phyloP scores from a whole-genome alignment of 768 basidiomycete genomes.

The Lactarius hatsudake region DNA sequence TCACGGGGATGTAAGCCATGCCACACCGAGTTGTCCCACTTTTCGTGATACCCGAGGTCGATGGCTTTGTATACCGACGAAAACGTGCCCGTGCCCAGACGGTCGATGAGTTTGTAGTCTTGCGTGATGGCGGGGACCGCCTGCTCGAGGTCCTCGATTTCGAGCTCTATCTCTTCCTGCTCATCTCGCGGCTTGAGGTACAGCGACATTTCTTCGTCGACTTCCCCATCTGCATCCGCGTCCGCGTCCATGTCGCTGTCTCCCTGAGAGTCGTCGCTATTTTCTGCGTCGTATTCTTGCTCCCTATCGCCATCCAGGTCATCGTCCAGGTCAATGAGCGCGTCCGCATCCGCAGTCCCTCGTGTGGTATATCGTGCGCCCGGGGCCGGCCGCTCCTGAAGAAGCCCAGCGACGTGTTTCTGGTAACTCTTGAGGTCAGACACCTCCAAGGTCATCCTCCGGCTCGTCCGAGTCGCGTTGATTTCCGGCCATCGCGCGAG shows the following conservation, averaged over 20 bases:
- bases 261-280: slow-evolving; percentile 32
- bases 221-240: slow-evolving; percentile 40
- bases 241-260: slow-evolving; percentile 30
- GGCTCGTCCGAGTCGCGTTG: slow-evolving; percentile 52
- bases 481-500: slow-evolving; percentile 34
- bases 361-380: slow-evolving; percentile 17
- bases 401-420: slow-evolving; percentile 47
- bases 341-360: slow-evolving; percentile 19
- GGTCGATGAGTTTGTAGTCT: slow-evolving; percentile 80
- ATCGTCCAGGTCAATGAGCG: slow-evolving; percentile 48
- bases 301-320: slow-evolving; percentile 52
- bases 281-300: slow-evolving; percentile 29
- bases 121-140: slow-evolving; percentile 62
- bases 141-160: slow-evolving; percentile 69
- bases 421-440: slow-evolving; percentile 49
- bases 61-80: slow-evolving; percentile 99
- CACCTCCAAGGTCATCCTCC: slow-evolving; percentile 36
- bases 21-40: slow-evolving; percentile 78
- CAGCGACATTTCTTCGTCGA: slow-evolving; percentile 63
- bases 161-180: slow-evolving; percentile 66
- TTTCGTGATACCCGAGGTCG: slow-evolving; percentile 69
- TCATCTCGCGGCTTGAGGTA: slow-evolving; percentile 60
- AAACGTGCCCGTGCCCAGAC: slow-evolving; percentile 96
- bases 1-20: slow-evolving; percentile 57
- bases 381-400: slow-evolving; percentile 32